Evolutionary conservation across 2,329 filamentous ascomycete genomes (phyloP).

Genomic region (Hypoxylon sp.): DNA sequence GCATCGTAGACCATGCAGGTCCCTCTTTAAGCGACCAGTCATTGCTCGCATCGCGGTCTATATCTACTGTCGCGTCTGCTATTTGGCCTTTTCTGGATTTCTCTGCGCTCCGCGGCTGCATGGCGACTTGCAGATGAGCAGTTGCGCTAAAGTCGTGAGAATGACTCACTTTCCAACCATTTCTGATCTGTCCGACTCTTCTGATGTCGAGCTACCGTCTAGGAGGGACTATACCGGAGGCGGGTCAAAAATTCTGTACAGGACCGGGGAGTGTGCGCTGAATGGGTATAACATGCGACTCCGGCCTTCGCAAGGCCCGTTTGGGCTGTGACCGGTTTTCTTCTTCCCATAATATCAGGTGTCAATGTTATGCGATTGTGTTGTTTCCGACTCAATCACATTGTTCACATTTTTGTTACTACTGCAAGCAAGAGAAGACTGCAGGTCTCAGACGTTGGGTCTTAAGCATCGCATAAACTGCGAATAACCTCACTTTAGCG

Average conservation of each 20-base stretch:
- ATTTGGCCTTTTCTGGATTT: constrained; percentile 47
- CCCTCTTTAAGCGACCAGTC: constrained; percentile 51
- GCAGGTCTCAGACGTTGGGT: constrained; percentile 32
- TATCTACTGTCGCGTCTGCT: constrained; percentile 51
- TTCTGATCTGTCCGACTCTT: constrained; percentile 46
- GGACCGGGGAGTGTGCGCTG: constrained; percentile 30
- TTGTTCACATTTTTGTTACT: constrained; percentile 39
- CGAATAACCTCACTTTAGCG: constrained; percentile 54
- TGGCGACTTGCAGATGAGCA: constrained; percentile 50
- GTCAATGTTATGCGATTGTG: constrained; percentile 38
- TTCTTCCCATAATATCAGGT: constrained; percentile 47
- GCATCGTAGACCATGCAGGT: constrained; percentile 49
- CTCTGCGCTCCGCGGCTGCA: constrained; percentile 48
- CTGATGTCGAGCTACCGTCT: constrained; percentile 49
- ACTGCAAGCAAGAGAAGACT: constrained; percentile 41
- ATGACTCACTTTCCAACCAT: constrained; percentile 56
- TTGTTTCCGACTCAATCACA: constrained; percentile 44
- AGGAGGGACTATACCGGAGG: constrained; percentile 41
- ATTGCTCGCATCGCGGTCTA: constrained; percentile 52
- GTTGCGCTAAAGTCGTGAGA: constrained; percentile 46
- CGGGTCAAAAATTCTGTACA: constrained; percentile 33
- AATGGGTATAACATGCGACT: constrained; percentile 53
- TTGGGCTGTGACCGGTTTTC: constrained; percentile 46
- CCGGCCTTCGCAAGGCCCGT: constrained; percentile 46
- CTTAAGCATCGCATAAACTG: constrained; percentile 52